Percentiles rank a stretch among this genome's conserved stretches.
phyloP scores from a whole-genome alignment of 2,329 filamentous ascomycete genomes.

The Aspergillus quadricinctus region DNA sequence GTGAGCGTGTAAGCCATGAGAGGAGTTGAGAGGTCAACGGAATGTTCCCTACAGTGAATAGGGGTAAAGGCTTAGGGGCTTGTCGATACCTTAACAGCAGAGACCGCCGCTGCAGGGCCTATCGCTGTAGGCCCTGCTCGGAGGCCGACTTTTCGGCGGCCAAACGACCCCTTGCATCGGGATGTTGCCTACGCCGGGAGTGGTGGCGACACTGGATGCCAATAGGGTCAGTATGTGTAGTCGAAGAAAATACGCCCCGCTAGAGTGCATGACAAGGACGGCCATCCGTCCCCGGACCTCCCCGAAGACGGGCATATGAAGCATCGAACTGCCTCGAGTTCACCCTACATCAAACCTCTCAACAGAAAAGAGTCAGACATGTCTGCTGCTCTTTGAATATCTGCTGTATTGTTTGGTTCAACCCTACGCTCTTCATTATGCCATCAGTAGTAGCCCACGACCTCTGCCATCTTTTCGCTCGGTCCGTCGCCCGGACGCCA shows the following conservation, averaged over 20 bases:
- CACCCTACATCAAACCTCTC: neutral
- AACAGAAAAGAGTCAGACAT: neutral
- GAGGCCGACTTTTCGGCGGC: neutral
- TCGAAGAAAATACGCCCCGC: too few relatives aligned
- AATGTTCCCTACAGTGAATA: too few relatives aligned
- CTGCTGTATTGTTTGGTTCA: neutral
- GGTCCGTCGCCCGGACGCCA: neutral
- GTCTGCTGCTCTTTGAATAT: neutral
- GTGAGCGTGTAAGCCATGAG: neutral
- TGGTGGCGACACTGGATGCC: too few relatives aligned
- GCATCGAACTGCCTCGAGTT: neutral
- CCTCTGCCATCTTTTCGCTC: neutral
- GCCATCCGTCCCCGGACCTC: too few relatives aligned
- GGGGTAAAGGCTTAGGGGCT: too few relatives aligned
- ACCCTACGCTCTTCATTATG: neutral
- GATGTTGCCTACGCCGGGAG: too few relatives aligned
- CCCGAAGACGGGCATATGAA: neutral
- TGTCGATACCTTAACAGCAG: neutral
- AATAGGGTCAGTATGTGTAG: too few relatives aligned
- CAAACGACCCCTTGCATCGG: neutral
- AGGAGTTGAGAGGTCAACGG: neutral
- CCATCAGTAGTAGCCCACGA: neutral
- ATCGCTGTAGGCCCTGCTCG: neutral
- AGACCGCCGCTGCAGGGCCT: neutral
- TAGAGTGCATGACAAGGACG: too few relatives aligned